Evolutionary conservation across 352 stramenopile species (phyloP).

Genomic region (Globisporangium irregulare): DNA sequence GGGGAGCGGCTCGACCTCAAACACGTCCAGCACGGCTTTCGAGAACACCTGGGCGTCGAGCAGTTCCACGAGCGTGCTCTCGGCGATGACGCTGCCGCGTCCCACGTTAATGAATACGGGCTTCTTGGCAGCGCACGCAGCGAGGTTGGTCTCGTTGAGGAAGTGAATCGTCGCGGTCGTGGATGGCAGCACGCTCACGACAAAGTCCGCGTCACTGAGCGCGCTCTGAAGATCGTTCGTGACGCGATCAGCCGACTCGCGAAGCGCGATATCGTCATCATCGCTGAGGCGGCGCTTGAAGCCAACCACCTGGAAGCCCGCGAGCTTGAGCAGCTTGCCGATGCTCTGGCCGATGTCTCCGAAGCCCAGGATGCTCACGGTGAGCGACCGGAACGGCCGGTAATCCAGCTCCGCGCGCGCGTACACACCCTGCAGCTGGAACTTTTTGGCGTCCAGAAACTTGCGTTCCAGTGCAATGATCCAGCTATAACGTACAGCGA

Average conservation of each 20-base stretch:
- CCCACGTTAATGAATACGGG: constrained; percentile 89
- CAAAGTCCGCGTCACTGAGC: constrained; percentile 56
- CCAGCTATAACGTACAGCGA: constrained; percentile 22
- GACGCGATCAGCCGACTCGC: constrained; percentile 31
- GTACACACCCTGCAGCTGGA: constrained; percentile 41
- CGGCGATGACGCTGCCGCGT: constrained; percentile 70
- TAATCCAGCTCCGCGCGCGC: constrained; percentile 35
- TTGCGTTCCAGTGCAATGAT: constrained; percentile 62
- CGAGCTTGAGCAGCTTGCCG: constrained; percentile 38
- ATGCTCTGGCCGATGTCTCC: constrained; percentile 64
- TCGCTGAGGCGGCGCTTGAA: constrained; percentile 55
- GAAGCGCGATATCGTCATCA: constrained; percentile 10
- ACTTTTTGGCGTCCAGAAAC: constrained; percentile 42
- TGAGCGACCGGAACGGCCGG: constrained; percentile 44
- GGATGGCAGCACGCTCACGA: constrained; percentile 84
- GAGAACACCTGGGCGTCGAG: constrained; percentile 63
- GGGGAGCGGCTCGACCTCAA: constrained; percentile 55
- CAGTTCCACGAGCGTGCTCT: constrained; percentile 52
- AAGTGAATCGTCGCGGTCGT: constrained; percentile 67
- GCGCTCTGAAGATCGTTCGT: constrained; percentile 48
- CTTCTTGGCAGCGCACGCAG: constrained; percentile 44
- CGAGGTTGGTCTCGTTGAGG: constrained; percentile 46
- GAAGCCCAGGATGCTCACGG: constrained; percentile 52
- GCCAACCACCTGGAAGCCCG: constrained; percentile 63
- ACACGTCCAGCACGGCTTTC: constrained; percentile 60